These are phyloP conservation scores for Aspergillus oerlinghausenensis DNA, from an alignment of 2,329 filamentous ascomycete species.

Conservation along the genomic window DNA sequence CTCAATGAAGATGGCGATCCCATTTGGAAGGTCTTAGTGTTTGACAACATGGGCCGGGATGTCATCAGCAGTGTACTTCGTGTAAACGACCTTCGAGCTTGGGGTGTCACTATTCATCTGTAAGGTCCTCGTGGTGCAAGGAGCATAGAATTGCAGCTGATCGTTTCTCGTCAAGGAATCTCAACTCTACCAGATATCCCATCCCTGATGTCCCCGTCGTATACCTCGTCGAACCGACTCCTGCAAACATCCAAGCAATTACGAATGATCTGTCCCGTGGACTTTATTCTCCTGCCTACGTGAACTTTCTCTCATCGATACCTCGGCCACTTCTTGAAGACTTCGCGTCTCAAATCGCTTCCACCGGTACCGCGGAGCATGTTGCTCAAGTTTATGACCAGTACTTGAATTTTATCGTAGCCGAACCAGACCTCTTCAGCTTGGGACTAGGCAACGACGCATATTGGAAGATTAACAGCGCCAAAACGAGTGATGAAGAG, in stretches of 20 bases:
- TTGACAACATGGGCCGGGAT: slow-evolving; percentile 86
- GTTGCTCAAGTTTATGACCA: slow-evolving; percentile 94
- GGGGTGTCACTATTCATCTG: slow-evolving; percentile 97
- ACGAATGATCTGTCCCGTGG: slow-evolving; percentile 80
- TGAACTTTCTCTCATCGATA: slow-evolving; percentile 95
- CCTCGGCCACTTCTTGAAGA: slow-evolving; percentile 88
- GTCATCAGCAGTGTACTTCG: slow-evolving; percentile 94
- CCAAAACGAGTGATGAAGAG: slow-evolving; percentile 82
- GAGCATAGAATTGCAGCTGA: slow-evolving; percentile 19
- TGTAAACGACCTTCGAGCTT: slow-evolving; percentile 85
- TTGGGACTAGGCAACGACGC: slow-evolving; percentile 88
- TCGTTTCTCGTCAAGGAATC: slow-evolving; percentile 54
- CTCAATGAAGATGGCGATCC: slow-evolving; percentile 83
- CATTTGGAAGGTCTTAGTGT: slow-evolving; percentile 96
- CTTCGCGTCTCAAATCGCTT: slow-evolving; percentile 82
- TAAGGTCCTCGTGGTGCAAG: slow-evolving; percentile 39
- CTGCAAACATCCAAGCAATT: slow-evolving; percentile 74
- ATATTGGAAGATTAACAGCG: slow-evolving; percentile 95
- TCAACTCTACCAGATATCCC: slow-evolving; percentile 73
- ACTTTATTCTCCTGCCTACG: slow-evolving; percentile 87
- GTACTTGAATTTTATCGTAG: slow-evolving; percentile 95
- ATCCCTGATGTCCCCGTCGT: slow-evolving; percentile 96
- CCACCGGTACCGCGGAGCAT: slow-evolving; percentile 78
- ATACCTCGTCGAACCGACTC: slow-evolving; percentile 88
- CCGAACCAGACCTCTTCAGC: slow-evolving; percentile 92